These are phyloP conservation scores for Xanthoparmelia taractica DNA, from an alignment of 495 filamentous ascomycete genomes.

Conservation along the genomic window DNA sequence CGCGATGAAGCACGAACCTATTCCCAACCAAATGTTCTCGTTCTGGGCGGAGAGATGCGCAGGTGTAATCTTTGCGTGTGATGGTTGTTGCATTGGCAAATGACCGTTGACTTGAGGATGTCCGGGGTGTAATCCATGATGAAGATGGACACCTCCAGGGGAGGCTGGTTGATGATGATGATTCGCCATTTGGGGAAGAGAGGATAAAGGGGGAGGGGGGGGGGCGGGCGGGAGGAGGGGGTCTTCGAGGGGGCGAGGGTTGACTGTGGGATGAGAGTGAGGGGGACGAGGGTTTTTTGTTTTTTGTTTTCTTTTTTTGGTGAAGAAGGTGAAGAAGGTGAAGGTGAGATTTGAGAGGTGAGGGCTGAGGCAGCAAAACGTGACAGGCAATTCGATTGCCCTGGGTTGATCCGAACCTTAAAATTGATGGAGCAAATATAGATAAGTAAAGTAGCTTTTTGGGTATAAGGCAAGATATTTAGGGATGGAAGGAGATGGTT, in stretches of 20 bases:
- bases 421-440: neutral
- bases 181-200: constrained; percentile 14
- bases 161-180: constrained; percentile 48
- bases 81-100: constrained; percentile 47
- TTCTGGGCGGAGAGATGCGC: constrained; percentile 61
- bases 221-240: too few relatives aligned
- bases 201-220: too few relatives aligned
- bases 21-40: constrained; percentile 86
- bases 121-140: constrained; percentile 42
- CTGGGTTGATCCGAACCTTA: neutral
- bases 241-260: too few relatives aligned
- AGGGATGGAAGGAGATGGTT: too few relatives aligned
- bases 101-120: constrained; percentile 48
- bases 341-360: neutral
- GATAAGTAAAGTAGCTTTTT: too few relatives aligned
- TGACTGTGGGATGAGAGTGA: too few relatives aligned
- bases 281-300: too few relatives aligned
- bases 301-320: too few relatives aligned
- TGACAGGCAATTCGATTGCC: neutral
- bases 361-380: neutral
- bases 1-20: constrained; percentile 52
- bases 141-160: constrained; percentile 42
- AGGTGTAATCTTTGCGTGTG: constrained; percentile 44
- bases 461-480: too few relatives aligned
- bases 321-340: too few relatives aligned